Evolutionary conservation across 768 basidiomycete genomes (phyloP).

Genomic region (Dendrothele bispora): DNA sequence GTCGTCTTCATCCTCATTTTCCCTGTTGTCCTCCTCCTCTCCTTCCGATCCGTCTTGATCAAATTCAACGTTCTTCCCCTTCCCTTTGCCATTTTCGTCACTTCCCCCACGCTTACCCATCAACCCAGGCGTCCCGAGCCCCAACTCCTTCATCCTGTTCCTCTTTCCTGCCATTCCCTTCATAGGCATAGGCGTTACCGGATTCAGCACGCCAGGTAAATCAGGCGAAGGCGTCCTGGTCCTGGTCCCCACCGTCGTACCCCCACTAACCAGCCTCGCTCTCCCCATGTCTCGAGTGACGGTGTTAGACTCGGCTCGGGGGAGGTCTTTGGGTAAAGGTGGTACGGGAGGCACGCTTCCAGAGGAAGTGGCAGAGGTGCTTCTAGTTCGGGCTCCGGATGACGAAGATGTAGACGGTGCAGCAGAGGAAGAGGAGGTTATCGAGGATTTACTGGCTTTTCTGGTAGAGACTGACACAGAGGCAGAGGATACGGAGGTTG

Average conservation of each 20-base stretch:
- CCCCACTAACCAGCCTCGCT: not conserved
- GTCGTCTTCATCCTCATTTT: constrained; percentile 13
- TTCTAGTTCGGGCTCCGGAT: constrained; percentile 28
- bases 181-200: constrained; percentile 14
- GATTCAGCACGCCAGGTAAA: constrained; percentile 29
- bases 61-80: constrained; percentile 51
- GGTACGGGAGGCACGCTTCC: constrained; percentile 19
- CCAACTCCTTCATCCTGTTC: constrained; percentile 32
- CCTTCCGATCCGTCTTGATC: constrained; percentile 19
- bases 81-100: constrained; percentile 26
- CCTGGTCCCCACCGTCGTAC: not conserved
- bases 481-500: constrained; percentile 11
- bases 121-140: constrained; percentile 55
- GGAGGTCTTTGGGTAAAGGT: constrained; percentile 9
- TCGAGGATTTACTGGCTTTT: too few species aligned
- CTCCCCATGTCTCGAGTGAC: too few species aligned
- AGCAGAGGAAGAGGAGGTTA: not conserved
- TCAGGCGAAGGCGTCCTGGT: constrained; percentile 36
- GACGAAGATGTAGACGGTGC: constrained; percentile 12
- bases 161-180: constrained; percentile 33
- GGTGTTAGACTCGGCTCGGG: too few species aligned
- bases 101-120: constrained; percentile 20
- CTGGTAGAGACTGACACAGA: constrained; percentile 12
- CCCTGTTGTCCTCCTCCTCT: constrained; percentile 23
- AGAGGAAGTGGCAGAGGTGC: constrained; percentile 18